Conservation (phyloP, 257 asterid genomes). For the Nicotiana noctiflora region DNA sequence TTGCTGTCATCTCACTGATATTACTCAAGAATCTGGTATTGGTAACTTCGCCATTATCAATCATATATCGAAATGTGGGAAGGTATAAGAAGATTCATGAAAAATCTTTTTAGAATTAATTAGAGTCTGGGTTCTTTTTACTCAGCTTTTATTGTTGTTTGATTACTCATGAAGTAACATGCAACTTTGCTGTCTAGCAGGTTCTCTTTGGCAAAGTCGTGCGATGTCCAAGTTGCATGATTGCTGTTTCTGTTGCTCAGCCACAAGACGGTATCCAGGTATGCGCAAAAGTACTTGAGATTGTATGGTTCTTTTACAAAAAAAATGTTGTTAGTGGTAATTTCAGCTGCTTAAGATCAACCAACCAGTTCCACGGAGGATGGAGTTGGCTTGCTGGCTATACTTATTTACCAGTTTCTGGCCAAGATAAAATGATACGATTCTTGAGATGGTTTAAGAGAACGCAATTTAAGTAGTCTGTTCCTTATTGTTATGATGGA, state of each 20-base stretch:
- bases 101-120: background rate
- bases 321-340: background rate
- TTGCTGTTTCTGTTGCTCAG: conserved; percentile 82
- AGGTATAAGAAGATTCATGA: background rate
- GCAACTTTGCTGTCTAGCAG: conserved; percentile 28
- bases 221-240: conserved; percentile 79
- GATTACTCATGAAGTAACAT: background rate
- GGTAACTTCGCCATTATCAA: background rate
- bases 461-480: background rate
- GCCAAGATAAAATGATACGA: background rate
- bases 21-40: background rate
- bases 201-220: conserved; percentile 93
- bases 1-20: background rate
- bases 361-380: background rate
- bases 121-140: background rate
- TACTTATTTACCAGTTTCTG: background rate
- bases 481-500: background rate
- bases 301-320: background rate
- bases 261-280: conserved; percentile 98
- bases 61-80: background rate
- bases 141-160: background rate
- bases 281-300: conserved; percentile 19
- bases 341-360: background rate
- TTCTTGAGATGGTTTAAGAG: background rate
- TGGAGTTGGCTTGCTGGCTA: background rate